phyloP scores from a whole-genome alignment of 176 grass and related monocot genomes.

The Lolium rigidum region DNA sequence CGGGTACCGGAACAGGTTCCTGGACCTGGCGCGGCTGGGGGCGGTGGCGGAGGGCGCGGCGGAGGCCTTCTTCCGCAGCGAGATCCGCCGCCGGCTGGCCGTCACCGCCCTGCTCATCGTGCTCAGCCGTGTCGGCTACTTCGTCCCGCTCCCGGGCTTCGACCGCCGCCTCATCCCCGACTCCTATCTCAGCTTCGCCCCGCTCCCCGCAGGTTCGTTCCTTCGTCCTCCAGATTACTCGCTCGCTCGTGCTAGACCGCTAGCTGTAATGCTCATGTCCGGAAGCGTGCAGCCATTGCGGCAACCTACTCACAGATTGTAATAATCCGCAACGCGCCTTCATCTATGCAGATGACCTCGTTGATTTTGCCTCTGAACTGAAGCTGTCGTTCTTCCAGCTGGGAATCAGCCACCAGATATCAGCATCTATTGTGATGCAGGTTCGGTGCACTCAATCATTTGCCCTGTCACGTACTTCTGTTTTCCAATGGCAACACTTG shows the following conservation, averaged over 20 bases:
- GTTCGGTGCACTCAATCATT: conserved; percentile 45
- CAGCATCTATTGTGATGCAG: conserved; percentile 96
- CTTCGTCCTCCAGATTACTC: neutral
- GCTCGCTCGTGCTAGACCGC: neutral
- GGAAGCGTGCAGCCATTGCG: neutral
- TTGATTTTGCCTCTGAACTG: conserved; percentile 78
- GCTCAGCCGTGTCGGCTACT: conserved; percentile 86
- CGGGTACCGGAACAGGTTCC: conserved; percentile 76
- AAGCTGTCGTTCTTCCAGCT: conserved; percentile 98
- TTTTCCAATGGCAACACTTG: neutral
- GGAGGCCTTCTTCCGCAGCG: conserved; percentile 97
- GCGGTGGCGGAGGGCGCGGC: conserved; percentile 68
- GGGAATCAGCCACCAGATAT: conserved; percentile 95
- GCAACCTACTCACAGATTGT: neutral
- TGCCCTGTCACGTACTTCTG: neutral
- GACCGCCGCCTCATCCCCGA: conserved; percentile 92
- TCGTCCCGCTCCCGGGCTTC: conserved; percentile 85
- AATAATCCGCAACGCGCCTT: neutral
- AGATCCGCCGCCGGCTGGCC: conserved; percentile 79
- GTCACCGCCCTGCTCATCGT: conserved; percentile 81
- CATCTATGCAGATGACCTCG: conserved; percentile 70
- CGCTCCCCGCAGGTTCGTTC: conserved; percentile 71
- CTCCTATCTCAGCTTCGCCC: conserved; percentile 85
- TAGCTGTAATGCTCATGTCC: neutral
- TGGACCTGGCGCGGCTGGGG: conserved; percentile 78